These are phyloP conservation scores for Protostelium mycophagum DNA, from an alignment of 78 protist species.

Conservation along the genomic window DNA sequence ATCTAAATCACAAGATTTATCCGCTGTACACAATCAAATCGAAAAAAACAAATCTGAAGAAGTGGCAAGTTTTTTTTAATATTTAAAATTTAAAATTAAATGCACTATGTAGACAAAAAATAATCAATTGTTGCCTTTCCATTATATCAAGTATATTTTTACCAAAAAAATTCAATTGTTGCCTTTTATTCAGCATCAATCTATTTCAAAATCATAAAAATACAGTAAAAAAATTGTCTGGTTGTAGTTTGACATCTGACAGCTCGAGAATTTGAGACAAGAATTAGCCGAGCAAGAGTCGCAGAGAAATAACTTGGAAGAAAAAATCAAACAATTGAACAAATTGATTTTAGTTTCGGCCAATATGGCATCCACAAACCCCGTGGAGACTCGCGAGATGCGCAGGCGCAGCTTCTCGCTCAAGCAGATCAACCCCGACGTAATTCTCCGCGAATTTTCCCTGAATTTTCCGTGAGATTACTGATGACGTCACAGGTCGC, in stretches of 20 bases:
- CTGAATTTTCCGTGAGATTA: too few relatives aligned
- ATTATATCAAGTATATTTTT: too few relatives aligned
- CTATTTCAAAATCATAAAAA: too few relatives aligned
- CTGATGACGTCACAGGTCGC: neutral
- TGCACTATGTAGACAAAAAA: too few relatives aligned
- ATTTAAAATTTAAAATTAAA: too few relatives aligned
- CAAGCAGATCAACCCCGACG: neutral
- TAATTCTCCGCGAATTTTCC: too few relatives aligned
- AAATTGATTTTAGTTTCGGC: constrained; percentile 35
- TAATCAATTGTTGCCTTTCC: too few relatives aligned
- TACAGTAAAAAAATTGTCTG: neutral
- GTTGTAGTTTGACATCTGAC: too few relatives aligned
- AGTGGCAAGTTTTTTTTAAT: too few relatives aligned
- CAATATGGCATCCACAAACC: neutral
- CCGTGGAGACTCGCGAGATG: neutral
- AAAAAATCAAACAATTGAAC: constrained; percentile 41
- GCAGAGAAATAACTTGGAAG: constrained; percentile 18
- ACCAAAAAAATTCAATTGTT: constrained; percentile 7
- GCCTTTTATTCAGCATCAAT: too few relatives aligned
- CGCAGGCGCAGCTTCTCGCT: neutral
- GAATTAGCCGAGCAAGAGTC: constrained; percentile 29
- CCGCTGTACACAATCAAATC: neutral
- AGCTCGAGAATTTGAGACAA: constrained; percentile 3
- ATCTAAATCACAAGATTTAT: neutral
- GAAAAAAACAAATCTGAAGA: constrained; percentile 2